These are phyloP conservation scores for Lophiotrema nucula DNA, from an alignment of 495 filamentous ascomycete species.

Conservation along the genomic window DNA sequence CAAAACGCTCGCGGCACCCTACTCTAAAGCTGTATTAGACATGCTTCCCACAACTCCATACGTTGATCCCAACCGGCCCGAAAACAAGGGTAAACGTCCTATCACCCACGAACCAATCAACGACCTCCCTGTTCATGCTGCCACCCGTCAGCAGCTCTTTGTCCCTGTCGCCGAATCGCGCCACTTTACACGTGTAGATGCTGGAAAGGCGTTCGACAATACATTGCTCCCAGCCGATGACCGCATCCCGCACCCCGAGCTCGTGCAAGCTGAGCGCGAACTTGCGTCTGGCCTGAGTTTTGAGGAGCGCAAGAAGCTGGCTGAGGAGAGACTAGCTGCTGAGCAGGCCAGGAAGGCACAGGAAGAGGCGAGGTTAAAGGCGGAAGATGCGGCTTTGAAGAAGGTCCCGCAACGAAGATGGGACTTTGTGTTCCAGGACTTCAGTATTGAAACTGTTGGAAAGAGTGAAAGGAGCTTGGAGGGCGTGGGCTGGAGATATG, in stretches of 20 bases:
- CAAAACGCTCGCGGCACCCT: constrained; percentile 72
- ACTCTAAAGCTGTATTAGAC: constrained; percentile 67
- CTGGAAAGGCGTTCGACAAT: constrained; percentile 74
- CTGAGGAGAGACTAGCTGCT: constrained; percentile 46
- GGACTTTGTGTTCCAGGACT: constrained; percentile 77
- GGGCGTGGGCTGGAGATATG: constrained; percentile 62
- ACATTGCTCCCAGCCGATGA: constrained; percentile 78
- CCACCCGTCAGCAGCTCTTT: constrained; percentile 82
- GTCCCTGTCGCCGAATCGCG: constrained; percentile 87
- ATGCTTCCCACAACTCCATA: constrained; percentile 69
- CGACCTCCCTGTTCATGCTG: constrained; percentile 78
- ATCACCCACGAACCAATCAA: constrained; percentile 80
- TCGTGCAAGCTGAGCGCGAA: constrained; percentile 61
- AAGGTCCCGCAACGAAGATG: constrained; percentile 60
- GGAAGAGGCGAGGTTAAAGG: constrained; percentile 45
- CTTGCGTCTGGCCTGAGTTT: constrained; percentile 38
- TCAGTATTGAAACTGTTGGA: constrained; percentile 59
- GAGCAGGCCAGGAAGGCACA: constrained; percentile 42
- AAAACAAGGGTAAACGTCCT: constrained; percentile 27
- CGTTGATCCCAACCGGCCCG: constrained; percentile 15
- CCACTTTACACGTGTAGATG: constrained; percentile 83
- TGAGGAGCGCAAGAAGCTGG: constrained; percentile 43
- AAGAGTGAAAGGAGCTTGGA: constrained; percentile 44
- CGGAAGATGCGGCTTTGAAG: constrained; percentile 44
- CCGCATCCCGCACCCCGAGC: constrained; percentile 84